Conservation (phyloP, 1,139 yeast species). For the Debaryomyces udenii region DNA sequence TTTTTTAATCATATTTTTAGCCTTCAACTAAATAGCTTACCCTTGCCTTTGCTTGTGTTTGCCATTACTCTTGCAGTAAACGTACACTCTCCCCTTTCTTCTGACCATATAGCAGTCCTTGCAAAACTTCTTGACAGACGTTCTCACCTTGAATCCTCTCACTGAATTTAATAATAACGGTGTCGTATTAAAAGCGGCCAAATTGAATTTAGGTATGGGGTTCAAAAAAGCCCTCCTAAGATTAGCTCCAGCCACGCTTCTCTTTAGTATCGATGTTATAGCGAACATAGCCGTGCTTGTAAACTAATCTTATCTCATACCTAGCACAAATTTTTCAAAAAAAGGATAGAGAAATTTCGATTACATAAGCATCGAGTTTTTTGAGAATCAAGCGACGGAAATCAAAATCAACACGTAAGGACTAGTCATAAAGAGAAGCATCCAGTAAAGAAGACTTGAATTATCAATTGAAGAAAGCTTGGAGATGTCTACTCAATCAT, state of each 20-base stretch:
- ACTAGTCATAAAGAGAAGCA: constrained; percentile 7
- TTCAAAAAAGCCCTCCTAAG: constrained; percentile 19
- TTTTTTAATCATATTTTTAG: not conserved
- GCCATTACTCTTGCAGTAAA: constrained; percentile 88
- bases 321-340: constrained; percentile 5
- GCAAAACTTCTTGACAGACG: constrained; percentile 91
- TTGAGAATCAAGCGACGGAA: constrained; percentile 7
- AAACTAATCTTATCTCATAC: not conserved
- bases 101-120: constrained; percentile 90
- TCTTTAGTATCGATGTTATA: constrained; percentile 20
- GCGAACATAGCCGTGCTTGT: constrained; percentile 19
- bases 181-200: not conserved
- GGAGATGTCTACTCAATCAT: constrained; percentile 74
- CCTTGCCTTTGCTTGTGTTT: constrained; percentile 98
- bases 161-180: constrained; percentile 12
- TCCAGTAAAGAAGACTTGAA: constrained; percentile 4
- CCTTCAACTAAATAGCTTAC: constrained; percentile 27
- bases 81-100: constrained; percentile 92
- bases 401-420: constrained; percentile 19
- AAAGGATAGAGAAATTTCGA: constrained; percentile 1
- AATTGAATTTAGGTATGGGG: constrained; percentile 20
- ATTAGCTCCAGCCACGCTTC: constrained; percentile 19
- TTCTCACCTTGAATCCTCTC: constrained; percentile 49
- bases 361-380: constrained; percentile 9
- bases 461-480: constrained; percentile 7